A percentile compares a stretch with the other conserved stretches of the same genome.
phyloP scores from a whole-genome alignment of 768 basidiomycete species.

The Phlebiopsis gigantea region DNA sequence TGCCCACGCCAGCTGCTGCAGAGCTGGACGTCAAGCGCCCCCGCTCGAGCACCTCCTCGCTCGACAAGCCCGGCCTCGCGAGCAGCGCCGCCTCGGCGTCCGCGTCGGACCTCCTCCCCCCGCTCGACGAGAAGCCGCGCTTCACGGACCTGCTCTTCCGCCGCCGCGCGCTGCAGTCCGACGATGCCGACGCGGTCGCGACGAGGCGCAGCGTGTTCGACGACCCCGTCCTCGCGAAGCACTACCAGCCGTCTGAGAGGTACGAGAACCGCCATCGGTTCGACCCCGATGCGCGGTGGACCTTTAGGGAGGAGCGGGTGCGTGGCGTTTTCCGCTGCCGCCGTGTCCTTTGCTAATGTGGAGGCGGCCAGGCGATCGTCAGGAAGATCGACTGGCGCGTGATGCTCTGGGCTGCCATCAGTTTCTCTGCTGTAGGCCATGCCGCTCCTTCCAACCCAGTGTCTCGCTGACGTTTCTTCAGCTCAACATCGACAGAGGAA shows the following conservation, averaged over 20 bases:
- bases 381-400: conserved; percentile 55
- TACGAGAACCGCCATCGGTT: conserved; percentile 59
- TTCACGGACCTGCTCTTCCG: conserved; percentile 15
- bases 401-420: conserved; percentile 50
- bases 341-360: too few relatives aligned
- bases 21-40: neutral
- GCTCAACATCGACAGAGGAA: conserved; percentile 41
- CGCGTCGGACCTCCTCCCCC: conserved; percentile 7
- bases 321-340: conserved; percentile 3
- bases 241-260: conserved; percentile 41
- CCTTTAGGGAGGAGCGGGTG: conserved; percentile 56
- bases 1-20: neutral
- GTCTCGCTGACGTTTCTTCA: neutral
- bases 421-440: conserved; percentile 49
- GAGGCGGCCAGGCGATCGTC: conserved; percentile 34
- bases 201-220: conserved; percentile 55
- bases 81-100: neutral
- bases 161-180: neutral
- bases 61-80: conserved; percentile 3
- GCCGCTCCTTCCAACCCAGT: neutral
- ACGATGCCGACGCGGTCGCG: conserved; percentile 42
- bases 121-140: conserved; percentile 13
- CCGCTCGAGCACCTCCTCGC: conserved; percentile 7
- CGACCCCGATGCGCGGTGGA: conserved; percentile 59
- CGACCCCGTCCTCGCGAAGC: conserved; percentile 39